phyloP scores from a whole-genome alignment of 257 asterid species.

The Scutellaria baicalensis region DNA sequence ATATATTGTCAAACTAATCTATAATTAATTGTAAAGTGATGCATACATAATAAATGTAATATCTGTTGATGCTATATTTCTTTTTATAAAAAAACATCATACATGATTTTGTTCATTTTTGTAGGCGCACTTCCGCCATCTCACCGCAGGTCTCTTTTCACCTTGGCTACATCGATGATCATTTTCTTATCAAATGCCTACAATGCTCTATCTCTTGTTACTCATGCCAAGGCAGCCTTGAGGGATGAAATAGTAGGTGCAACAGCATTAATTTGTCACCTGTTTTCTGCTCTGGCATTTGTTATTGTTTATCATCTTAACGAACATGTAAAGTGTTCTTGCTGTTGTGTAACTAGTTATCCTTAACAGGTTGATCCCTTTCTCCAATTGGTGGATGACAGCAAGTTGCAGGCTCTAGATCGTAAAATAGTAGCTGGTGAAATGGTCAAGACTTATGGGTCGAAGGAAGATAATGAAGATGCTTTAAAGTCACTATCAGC shows the following conservation, averaged over 20 bases:
- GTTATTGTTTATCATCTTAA: conserved; percentile 10
- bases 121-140: conserved; percentile 66
- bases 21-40: background rate
- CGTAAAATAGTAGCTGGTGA: conserved; percentile 21
- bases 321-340: conserved; percentile 2
- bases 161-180: conserved; percentile 69
- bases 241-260: conserved; percentile 52
- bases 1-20: background rate
- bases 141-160: conserved; percentile 62
- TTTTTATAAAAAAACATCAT: conserved; percentile 3
- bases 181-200: conserved; percentile 62
- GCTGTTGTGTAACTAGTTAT: conserved; percentile 8
- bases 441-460: conserved; percentile 42
- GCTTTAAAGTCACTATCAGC: conserved; percentile 49
- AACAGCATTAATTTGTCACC: conserved; percentile 1
- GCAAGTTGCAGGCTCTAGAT: conserved; percentile 54
- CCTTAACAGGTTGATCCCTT: conserved; percentile 66
- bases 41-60: background rate
- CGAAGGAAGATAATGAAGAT: conserved; percentile 70
- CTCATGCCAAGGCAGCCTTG: conserved; percentile 51
- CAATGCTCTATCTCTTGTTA: conserved; percentile 43
- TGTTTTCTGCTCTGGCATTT: conserved; percentile 12
- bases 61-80: background rate
- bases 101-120: conserved; percentile 14
- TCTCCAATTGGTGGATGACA: conserved; percentile 62